Conservation (phyloP, 1,284 basidiomycete genomes). For the Phellopilus nigrolimitatus region DNA sequence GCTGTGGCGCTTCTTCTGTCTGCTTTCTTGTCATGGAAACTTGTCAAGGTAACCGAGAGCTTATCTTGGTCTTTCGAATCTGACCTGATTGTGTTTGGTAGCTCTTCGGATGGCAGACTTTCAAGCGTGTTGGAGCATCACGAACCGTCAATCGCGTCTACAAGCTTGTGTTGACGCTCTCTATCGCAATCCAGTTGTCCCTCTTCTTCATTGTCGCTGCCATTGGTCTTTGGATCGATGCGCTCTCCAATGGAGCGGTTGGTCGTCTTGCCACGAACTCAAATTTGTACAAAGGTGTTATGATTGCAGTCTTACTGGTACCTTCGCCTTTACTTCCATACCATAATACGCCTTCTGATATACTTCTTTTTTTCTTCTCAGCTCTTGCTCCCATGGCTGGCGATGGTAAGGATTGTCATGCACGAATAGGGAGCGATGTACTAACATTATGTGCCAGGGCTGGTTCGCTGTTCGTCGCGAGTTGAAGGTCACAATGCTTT, state of each 20-base stretch:
- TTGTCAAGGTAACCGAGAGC: slow-evolving; percentile 53
- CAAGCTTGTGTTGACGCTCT: slow-evolving; percentile 64
- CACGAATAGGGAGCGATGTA: neutral
- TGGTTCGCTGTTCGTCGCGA: slow-evolving; percentile 73
- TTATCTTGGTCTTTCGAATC: neutral
- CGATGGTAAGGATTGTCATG: slow-evolving; percentile 27
- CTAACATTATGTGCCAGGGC: slow-evolving; percentile 39
- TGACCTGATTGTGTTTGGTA: slow-evolving; percentile 27
- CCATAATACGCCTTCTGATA: neutral
- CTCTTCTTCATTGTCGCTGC: slow-evolving; percentile 71
- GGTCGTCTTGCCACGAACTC: slow-evolving; percentile 44
- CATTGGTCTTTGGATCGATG: slow-evolving; percentile 72
- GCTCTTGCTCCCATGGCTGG: slow-evolving; percentile 67
- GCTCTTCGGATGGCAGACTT: slow-evolving; percentile 79
- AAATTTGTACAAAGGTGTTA: slow-evolving; percentile 49
- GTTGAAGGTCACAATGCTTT: slow-evolving; percentile 48
- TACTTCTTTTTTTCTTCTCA: slow-evolving; percentile 27
- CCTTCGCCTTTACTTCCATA: slow-evolving; percentile 26
- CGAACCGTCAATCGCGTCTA: slow-evolving; percentile 68
- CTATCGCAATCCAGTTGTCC: slow-evolving; percentile 68
- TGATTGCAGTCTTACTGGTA: slow-evolving; percentile 55
- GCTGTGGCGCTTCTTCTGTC: slow-evolving; percentile 54
- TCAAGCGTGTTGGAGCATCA: slow-evolving; percentile 79
- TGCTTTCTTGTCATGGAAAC: slow-evolving; percentile 62
- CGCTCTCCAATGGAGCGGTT: slow-evolving; percentile 61